A percentile compares a stretch with the other conserved stretches of the same genome.
Evolutionary conservation across 306 rosid species (phyloP).

Genomic region (Cucurbita moschata): DNA sequence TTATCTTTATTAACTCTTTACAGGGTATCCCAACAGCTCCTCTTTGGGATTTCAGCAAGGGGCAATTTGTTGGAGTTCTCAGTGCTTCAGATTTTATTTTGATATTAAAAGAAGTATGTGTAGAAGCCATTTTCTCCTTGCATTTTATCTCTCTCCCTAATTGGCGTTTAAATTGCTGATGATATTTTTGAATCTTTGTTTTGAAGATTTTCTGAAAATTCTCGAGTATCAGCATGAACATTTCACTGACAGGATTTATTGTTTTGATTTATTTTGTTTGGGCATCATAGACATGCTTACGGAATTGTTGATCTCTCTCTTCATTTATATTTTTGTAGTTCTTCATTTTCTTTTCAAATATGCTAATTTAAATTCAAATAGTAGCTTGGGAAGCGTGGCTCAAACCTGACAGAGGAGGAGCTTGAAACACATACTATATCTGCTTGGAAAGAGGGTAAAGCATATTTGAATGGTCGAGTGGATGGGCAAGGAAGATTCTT

Average conservation of each 20-base stretch:
- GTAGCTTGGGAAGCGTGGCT: constrained; percentile 91
- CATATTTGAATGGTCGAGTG: constrained; percentile 49
- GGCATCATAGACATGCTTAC: not conserved
- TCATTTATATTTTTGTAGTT: not conserved
- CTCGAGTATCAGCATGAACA: not conserved
- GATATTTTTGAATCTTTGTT: not conserved
- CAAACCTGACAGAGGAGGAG: constrained; percentile 94
- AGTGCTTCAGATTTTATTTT: constrained; percentile 88
- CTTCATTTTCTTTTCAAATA: constrained; percentile 5
- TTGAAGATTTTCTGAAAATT: not conserved
- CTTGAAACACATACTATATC: constrained; percentile 96
- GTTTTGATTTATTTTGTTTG: not conserved
- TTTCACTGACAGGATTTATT: not conserved
- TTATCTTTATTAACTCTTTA: constrained; percentile 17
- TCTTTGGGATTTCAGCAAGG: constrained; percentile 80
- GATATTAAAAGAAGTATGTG: constrained; percentile 82
- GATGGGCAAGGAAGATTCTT: constrained; percentile 49
- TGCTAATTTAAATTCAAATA: constrained; percentile 16
- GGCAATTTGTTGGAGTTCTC: constrained; percentile 90
- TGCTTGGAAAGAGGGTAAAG: constrained; percentile 95
- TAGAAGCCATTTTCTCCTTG: constrained; percentile 11
- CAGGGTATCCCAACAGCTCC: constrained; percentile 96
- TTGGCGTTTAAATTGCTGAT: not conserved
- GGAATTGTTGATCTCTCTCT: not conserved
- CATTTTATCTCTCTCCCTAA: constrained; percentile 5